Evolutionary conservation across 345 rosid genomes (phyloP).

Genomic region (Eucalyptus marginata): DNA sequence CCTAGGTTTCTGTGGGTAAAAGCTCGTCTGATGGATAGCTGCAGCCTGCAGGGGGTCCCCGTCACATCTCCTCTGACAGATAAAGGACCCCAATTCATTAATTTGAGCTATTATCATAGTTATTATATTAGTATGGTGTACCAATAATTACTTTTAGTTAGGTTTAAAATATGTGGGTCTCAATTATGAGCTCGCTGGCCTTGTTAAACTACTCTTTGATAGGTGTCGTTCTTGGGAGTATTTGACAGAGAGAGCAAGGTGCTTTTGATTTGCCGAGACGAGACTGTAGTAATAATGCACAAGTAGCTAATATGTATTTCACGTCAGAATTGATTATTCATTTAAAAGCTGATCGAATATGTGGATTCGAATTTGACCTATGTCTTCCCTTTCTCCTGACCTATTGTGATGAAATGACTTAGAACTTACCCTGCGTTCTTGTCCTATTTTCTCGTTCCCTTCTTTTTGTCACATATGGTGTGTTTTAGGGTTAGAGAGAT

Average conservation of each 20-base stretch:
- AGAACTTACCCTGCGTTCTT: neutral
- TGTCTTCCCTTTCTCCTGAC: neutral
- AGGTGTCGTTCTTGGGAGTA: neutral
- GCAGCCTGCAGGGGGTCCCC: neutral
- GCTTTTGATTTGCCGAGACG: neutral
- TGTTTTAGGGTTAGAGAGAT: neutral
- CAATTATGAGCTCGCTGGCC: neutral
- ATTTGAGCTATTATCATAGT: neutral
- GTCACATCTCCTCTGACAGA: neutral
- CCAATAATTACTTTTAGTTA: neutral
- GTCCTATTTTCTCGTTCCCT: neutral
- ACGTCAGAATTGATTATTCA: neutral
- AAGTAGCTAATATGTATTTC: neutral
- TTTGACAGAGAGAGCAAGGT: neutral
- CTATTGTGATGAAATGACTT: neutral
- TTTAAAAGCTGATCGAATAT: neutral
- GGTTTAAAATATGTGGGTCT: neutral
- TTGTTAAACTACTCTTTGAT: neutral
- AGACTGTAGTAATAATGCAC: neutral
- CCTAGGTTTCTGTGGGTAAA: neutral
- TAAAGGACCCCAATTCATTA: neutral
- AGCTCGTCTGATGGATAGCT: neutral
- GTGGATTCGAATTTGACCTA: neutral
- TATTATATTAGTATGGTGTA: neutral
- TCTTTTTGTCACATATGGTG: neutral